Evolutionary conservation across 1,139 yeast species (phyloP).

Genomic region (Wickerhamomyces sp.): DNA sequence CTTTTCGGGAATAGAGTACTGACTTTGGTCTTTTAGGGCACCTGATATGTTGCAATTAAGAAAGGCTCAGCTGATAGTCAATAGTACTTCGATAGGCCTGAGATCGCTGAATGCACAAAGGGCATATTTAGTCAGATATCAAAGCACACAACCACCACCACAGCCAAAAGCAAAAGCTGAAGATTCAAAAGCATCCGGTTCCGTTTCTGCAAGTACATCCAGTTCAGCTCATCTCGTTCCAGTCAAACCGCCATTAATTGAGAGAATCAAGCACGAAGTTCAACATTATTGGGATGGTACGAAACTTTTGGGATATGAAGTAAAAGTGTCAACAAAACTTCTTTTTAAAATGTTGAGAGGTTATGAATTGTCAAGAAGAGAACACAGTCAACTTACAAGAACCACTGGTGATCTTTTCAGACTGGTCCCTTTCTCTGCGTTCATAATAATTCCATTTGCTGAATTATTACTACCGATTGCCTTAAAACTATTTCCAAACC

Average conservation of each 20-base stretch:
- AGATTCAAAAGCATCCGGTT: background rate
- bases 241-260: constrained; percentile 56
- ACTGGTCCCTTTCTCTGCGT: constrained; percentile 89
- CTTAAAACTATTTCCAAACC: constrained; percentile 83
- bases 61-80: background rate
- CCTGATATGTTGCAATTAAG: background rate
- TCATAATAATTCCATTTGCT: constrained; percentile 89
- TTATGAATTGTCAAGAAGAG: constrained; percentile 91
- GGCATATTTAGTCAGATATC: background rate
- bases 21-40: no score
- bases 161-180: background rate
- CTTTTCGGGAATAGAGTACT: background rate
- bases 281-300: constrained; percentile 96
- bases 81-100: background rate
- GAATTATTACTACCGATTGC: constrained; percentile 89
- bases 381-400: constrained; percentile 79
- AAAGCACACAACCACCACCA: constrained; percentile 2
- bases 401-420: constrained; percentile 83
- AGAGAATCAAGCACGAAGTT: constrained; percentile 83
- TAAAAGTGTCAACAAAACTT: constrained; percentile 80
- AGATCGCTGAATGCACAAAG: background rate
- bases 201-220: background rate
- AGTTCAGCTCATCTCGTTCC: constrained; percentile 2
- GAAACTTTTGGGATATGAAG: constrained; percentile 84
- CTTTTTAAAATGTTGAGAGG: constrained; percentile 83